Conservation (phyloP, 2,329 filamentous ascomycete species). For the Trichoderma hamatum region DNA sequence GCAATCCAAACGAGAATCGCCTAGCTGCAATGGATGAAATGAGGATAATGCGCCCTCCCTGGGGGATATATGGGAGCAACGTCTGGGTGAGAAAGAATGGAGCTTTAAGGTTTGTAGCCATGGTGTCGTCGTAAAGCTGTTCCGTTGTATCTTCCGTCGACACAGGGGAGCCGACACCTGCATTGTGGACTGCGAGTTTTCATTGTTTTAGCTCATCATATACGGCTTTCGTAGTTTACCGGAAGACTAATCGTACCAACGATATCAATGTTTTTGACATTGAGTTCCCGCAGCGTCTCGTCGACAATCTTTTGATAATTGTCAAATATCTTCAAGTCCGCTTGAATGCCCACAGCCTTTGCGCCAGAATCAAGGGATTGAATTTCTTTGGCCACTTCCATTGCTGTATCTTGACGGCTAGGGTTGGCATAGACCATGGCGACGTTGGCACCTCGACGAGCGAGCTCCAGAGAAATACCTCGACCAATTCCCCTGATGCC, state of each 20-base stretch:
- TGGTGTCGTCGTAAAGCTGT: conserved; percentile 7
- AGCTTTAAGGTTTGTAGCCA: conserved; percentile 3
- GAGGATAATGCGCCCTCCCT: conserved; percentile 40
- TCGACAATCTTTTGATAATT: conserved; percentile 13
- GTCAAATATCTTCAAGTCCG: background rate
- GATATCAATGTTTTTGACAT: conserved; percentile 8
- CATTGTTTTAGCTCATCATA: background rate
- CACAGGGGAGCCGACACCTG: background rate
- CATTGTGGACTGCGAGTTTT: conserved; percentile 1
- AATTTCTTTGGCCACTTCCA: background rate
- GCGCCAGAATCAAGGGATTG: background rate
- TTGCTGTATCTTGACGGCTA: background rate
- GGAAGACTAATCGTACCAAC: background rate
- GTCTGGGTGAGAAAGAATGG: conserved; percentile 41
- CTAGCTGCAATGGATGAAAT: conserved; percentile 41
- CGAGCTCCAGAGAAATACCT: conserved; percentile 13
- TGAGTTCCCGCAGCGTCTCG: background rate
- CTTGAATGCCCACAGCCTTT: conserved; percentile 10
- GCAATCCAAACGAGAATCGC: conserved; percentile 32
- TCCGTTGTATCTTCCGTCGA: background rate
- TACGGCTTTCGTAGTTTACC: background rate
- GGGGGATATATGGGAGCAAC: conserved; percentile 36
- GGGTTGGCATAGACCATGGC: conserved; percentile 18
- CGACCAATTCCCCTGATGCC: conserved; percentile 9
- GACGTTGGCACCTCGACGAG: conserved; percentile 9